phyloP scores from a whole-genome alignment of 1,139 yeast genomes.

The Suhomyces coccinellae region DNA sequence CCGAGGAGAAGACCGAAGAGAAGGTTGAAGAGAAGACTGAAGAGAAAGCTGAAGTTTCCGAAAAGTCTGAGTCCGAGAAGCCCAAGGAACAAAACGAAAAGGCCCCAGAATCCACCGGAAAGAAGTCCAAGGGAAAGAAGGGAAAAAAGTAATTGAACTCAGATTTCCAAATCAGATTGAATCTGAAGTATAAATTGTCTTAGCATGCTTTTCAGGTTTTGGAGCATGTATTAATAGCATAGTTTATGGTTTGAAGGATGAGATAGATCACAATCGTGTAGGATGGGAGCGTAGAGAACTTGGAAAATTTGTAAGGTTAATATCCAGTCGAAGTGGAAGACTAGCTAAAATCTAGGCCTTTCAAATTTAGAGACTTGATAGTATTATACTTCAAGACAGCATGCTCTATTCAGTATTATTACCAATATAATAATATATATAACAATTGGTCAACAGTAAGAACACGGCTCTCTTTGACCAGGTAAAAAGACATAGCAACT shows the following conservation, averaged over 20 bases:
- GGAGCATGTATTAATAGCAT: not conserved
- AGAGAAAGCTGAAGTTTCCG: not conserved
- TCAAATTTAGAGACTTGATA: too few relatives aligned
- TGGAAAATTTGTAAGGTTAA: too few relatives aligned
- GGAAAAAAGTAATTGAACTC: not conserved
- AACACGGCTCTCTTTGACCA: too few relatives aligned
- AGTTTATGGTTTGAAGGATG: not conserved
- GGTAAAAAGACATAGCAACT: too few relatives aligned
- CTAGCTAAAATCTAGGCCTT: too few relatives aligned
- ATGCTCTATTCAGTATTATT: too few relatives aligned
- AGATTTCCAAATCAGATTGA: not conserved
- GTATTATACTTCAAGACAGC: too few relatives aligned
- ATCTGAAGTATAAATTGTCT: not conserved
- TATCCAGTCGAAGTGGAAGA: too few relatives aligned
- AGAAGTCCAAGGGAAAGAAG: not conserved
- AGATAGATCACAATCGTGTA: not conserved
- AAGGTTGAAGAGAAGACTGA: not conserved
- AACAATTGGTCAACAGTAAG: too few relatives aligned
- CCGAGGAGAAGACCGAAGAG: not conserved
- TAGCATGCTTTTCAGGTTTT: too few relatives aligned
- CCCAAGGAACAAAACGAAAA: not conserved
- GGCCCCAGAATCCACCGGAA: not conserved
- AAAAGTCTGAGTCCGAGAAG: not conserved
- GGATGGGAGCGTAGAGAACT: too few relatives aligned
- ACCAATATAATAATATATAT: too few relatives aligned